A percentile compares a stretch with the other conserved stretches of the same genome.
These are phyloP conservation scores for Striga asiatica DNA, from an alignment of 257 asterid species.

Conservation along the genomic window DNA sequence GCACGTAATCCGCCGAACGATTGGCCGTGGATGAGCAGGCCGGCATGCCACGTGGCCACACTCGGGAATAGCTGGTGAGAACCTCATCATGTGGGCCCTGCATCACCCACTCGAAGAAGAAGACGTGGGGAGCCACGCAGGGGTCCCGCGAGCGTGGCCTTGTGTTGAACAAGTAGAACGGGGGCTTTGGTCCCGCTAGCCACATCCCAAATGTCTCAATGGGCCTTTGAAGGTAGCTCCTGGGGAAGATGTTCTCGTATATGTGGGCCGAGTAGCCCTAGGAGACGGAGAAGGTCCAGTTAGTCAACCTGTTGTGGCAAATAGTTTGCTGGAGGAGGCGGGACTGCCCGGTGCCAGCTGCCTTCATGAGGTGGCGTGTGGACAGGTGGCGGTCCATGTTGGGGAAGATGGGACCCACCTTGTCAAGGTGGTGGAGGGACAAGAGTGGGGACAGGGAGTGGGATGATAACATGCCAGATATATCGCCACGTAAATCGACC, in stretches of 20 bases:
- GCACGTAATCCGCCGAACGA: slow-evolving; percentile 34
- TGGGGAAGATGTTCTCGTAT: slow-evolving; percentile 14
- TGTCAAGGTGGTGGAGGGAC: slow-evolving; percentile 73
- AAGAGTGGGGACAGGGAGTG: slow-evolving; percentile 52
- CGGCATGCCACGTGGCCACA: slow-evolving; percentile 20
- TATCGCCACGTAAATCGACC: slow-evolving; percentile 48
- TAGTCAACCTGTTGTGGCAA: slow-evolving; percentile 37
- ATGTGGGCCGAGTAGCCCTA: slow-evolving; percentile 75
- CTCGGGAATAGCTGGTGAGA: slow-evolving; percentile 20
- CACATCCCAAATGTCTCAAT: neutral
- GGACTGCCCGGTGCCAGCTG: slow-evolving; percentile 49
- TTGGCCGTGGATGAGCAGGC: slow-evolving; percentile 23
- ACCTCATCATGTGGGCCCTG: neutral
- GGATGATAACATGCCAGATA: slow-evolving; percentile 58
- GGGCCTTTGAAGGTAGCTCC: neutral
- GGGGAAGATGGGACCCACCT: slow-evolving; percentile 55
- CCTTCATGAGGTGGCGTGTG: slow-evolving; percentile 60
- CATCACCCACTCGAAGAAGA: slow-evolving; percentile 6
- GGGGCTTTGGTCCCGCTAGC: slow-evolving; percentile 17
- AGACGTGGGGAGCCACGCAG: slow-evolving; percentile 33
- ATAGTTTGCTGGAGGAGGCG: slow-evolving; percentile 66
- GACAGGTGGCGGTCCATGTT: slow-evolving; percentile 34
- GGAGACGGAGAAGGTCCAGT: slow-evolving; percentile 61
- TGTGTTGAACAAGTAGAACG: slow-evolving; percentile 42
- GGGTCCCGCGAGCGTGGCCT: slow-evolving; percentile 39